phyloP scores from a whole-genome alignment of 2,329 filamentous ascomycete genomes.

The Sphaerostilbella broomeana region DNA sequence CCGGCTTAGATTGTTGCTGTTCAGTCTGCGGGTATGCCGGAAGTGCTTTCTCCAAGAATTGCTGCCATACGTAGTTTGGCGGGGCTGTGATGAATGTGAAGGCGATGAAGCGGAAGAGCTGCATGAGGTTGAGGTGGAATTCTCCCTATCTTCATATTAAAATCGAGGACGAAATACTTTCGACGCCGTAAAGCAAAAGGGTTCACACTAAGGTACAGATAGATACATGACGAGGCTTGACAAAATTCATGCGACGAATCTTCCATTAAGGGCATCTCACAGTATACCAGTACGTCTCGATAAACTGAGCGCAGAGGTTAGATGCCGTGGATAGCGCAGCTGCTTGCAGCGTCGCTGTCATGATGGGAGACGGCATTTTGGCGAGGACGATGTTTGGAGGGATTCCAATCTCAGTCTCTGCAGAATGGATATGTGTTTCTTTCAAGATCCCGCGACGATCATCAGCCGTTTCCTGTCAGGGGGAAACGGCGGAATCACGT shows the following conservation, averaged over 20 bases:
- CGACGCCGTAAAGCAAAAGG: not conserved
- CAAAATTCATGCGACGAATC: not conserved
- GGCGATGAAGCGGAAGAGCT: conserved; percentile 48
- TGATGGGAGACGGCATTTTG: conserved; percentile 43
- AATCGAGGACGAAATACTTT: too few relatives aligned
- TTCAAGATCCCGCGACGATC: not conserved
- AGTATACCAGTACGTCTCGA: conserved; percentile 41
- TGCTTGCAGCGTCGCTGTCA: conserved; percentile 47
- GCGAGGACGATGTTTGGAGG: conserved; percentile 1
- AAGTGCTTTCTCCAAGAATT: conserved; percentile 45
- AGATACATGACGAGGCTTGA: not conserved
- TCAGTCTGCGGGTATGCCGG: conserved; percentile 37
- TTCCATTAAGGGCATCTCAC: conserved; percentile 22
- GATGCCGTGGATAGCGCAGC: conserved; percentile 44
- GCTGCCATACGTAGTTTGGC: conserved; percentile 53
- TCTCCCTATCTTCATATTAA: conserved; percentile 28
- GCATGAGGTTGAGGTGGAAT: conserved; percentile 39
- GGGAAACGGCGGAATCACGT: conserved; percentile 5
- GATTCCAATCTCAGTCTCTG: not conserved
- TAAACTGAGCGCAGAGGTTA: conserved; percentile 49
- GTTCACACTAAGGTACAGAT: not conserved
- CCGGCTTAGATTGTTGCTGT: conserved; percentile 1
- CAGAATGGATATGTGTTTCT: not conserved
- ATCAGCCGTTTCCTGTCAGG: not conserved
- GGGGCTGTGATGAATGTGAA: conserved; percentile 48